Conservation (phyloP, 768 basidiomycete genomes). For the Tricholoma sp. region DNA sequence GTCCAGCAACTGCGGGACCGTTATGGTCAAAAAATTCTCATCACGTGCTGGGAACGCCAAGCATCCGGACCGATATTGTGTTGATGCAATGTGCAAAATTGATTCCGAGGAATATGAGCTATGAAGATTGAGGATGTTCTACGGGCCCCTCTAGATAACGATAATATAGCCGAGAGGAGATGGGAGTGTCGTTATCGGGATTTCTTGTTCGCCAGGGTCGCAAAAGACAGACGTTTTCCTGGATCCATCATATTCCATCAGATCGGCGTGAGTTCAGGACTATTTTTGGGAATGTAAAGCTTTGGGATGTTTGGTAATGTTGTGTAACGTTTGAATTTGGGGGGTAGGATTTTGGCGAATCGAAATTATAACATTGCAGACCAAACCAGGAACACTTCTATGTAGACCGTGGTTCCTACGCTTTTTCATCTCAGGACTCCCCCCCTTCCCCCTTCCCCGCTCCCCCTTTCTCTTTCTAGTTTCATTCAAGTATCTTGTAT, state of each 20-base stretch:
- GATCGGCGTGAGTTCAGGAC: too few species aligned
- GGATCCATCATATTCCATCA: background rate
- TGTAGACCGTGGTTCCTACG: background rate
- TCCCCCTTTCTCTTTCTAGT: background rate
- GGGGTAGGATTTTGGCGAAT: too few species aligned
- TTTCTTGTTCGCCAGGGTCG: too few species aligned
- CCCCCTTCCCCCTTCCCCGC: background rate
- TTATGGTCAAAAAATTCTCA: background rate
- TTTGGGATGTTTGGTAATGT: background rate
- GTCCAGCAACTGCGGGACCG: background rate
- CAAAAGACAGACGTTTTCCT: background rate
- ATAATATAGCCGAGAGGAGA: too few species aligned
- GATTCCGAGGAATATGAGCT: too few species aligned
- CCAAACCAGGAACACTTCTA: background rate
- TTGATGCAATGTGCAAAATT: too few species aligned
- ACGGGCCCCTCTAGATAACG: too few species aligned
- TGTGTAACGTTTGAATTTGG: conserved; percentile 19
- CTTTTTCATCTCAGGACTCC: background rate
- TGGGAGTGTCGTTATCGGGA: too few species aligned
- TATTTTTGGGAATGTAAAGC: too few species aligned
- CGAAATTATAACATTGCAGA: background rate
- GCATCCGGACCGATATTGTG: too few species aligned
- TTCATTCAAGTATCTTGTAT: background rate
- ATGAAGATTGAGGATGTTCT: too few species aligned
- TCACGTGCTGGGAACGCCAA: background rate